phyloP scores from a whole-genome alignment of 371 early-diverging fungal species.

The Nosema muscidifuracis region DNA sequence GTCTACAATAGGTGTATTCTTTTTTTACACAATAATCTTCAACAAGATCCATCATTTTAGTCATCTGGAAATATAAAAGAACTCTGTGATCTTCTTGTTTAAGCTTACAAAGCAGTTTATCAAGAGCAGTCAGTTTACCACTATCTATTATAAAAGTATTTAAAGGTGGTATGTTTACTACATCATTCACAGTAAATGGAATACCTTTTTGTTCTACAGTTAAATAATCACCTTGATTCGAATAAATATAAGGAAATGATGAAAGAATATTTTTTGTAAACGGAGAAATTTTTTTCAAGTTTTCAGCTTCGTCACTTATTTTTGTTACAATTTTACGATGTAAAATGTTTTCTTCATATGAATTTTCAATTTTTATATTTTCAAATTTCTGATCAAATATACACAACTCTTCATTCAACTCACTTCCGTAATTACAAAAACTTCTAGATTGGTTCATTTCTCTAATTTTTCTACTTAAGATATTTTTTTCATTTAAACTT shows the following conservation, averaged over 20 bases:
- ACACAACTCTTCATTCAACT: no score
- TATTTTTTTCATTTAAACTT: not conserved
- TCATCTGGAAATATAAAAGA: constrained; percentile 96
- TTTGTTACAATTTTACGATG: not conserved
- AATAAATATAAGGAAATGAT: not conserved
- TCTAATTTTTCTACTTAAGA: no score
- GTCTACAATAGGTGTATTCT: constrained; percentile 68
- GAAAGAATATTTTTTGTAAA: constrained; percentile 4
- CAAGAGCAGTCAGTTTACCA: constrained; percentile 81
- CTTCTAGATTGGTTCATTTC: no score
- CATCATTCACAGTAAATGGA: not conserved
- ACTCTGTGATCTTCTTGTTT: constrained; percentile 81
- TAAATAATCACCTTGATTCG: not conserved
- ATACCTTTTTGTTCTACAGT: not conserved
- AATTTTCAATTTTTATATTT: no score
- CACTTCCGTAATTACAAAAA: not conserved
- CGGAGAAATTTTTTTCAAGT: not conserved
- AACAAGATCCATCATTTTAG: constrained; percentile 87
- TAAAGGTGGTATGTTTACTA: constrained; percentile 65
- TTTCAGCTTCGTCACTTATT: not conserved
- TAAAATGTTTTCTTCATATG: not conserved
- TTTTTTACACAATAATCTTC: constrained; percentile 65
- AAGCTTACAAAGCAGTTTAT: constrained; percentile 74
- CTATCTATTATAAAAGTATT: constrained; percentile 77
- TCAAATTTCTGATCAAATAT: no score